Evolutionary conservation across 1,284 basidiomycete species (phyloP).

Genomic region (Ceratobasidium sp.): DNA sequence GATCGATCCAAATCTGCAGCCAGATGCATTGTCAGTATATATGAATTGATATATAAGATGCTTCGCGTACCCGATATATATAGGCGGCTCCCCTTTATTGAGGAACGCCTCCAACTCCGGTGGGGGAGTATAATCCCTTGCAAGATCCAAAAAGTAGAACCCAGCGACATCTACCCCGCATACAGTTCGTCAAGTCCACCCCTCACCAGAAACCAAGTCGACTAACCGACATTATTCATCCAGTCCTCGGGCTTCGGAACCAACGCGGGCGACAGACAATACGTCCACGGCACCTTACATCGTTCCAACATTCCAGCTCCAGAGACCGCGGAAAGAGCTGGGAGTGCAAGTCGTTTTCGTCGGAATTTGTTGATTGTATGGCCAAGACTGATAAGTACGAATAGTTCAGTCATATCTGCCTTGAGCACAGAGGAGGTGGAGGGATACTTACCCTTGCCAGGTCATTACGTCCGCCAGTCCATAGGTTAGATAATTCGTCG

Average conservation of each 20-base stretch:
- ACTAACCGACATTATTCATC: slow-evolving; percentile 71
- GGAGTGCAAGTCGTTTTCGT: slow-evolving; percentile 65
- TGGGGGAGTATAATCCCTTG: slow-evolving; percentile 65
- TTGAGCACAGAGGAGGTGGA: not conserved
- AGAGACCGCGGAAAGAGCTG: slow-evolving; percentile 64
- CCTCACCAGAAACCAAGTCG: not conserved
- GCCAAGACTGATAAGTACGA: slow-evolving; percentile 62
- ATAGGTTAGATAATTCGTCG: slow-evolving; percentile 72
- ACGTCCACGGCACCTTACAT: slow-evolving; percentile 76
- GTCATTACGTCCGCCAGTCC: slow-evolving; percentile 69
- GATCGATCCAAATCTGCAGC: slow-evolving; percentile 32
- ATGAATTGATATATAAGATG: not conserved
- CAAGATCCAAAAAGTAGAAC: slow-evolving; percentile 73
- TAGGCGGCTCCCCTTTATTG: slow-evolving; percentile 66
- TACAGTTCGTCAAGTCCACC: not conserved
- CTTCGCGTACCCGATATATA: slow-evolving; percentile 72
- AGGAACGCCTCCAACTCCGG: slow-evolving; percentile 67
- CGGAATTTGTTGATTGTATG: slow-evolving; percentile 75
- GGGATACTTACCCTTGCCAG: slow-evolving; percentile 67
- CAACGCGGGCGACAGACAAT: slow-evolving; percentile 75
- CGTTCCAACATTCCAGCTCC: slow-evolving; percentile 72
- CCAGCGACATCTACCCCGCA: slow-evolving; percentile 68
- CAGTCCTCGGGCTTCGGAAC: slow-evolving; percentile 76
- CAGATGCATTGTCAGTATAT: not conserved
- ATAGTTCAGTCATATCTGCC: slow-evolving; percentile 8